Evolutionary conservation across 495 filamentous ascomycete species (phyloP).

Genomic region (Xylaria cubensis): DNA sequence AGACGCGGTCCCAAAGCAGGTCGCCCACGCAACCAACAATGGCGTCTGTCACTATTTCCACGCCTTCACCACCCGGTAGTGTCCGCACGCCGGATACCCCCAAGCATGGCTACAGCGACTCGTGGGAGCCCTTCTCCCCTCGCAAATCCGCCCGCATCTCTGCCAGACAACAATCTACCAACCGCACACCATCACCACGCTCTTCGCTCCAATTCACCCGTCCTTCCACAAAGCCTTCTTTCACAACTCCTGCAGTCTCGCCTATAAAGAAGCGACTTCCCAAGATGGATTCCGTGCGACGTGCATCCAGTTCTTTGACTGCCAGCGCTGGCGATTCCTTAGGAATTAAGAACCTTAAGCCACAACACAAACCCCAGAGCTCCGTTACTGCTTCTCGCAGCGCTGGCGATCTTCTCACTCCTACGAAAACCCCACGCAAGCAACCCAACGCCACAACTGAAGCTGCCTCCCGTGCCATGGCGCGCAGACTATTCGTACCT

Average conservation of each 20-base stretch:
- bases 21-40: constrained; percentile 31
- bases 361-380: constrained; percentile 34
- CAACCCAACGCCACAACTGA: constrained; percentile 60
- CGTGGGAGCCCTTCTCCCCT: constrained; percentile 72
- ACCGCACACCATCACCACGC: constrained; percentile 54
- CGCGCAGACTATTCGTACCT: constrained; percentile 74
- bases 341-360: constrained; percentile 31
- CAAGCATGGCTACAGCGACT: constrained; percentile 71
- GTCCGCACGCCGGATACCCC: constrained; percentile 76
- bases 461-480: constrained; percentile 65
- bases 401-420: constrained; percentile 78
- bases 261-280: constrained; percentile 59
- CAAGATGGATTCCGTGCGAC: constrained; percentile 43
- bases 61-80: constrained; percentile 67
- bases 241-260: constrained; percentile 54
- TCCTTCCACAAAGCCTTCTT: constrained; percentile 41
- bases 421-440: constrained; percentile 86
- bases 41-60: constrained; percentile 50
- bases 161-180: constrained; percentile 42
- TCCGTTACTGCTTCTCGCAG: constrained; percentile 24
- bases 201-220: constrained; percentile 42
- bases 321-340: constrained; percentile 46
- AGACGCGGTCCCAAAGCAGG: constrained; percentile 11
- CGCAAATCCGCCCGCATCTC: constrained; percentile 63
- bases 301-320: constrained; percentile 49